Evolutionary conservation across 148 eudicot genomes (phyloP), one percentile per base, ranked within the genome.

Genomic region (Cornus controversa): DNA sequence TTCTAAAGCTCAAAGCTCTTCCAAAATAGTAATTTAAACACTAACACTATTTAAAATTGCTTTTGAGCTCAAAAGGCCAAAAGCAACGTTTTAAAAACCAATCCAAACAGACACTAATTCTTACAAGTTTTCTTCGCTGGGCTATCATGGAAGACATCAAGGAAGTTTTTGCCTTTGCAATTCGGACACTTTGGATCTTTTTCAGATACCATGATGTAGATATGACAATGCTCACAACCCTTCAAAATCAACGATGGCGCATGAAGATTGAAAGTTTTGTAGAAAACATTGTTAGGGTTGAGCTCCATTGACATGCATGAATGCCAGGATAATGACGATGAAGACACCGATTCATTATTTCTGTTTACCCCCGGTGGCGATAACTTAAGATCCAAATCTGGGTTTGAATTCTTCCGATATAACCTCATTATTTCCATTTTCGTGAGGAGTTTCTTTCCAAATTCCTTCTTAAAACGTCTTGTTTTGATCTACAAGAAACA

Each of bases 141-240:
- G 18, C 0, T 7, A 22, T 31, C 2, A 22, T 8, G 54, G 20
- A n/a, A 10, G 60, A 45, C 6, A 14, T 70, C 60, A 70, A 24
- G 2, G 7, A 16, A 42, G 3, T 31, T 40, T 9, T 40, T 6
- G 9, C 47, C 27, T 42, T 73, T 58, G 67, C 75, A 73, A 1
- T 53, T 57, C n/a, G 75, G 66, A 14, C 75, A 73, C 34, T 10
- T 73, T 0, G 75, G 75, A 22, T 64, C 66, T 26, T 10, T n/a
- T 29, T 29, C 22, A n/a, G 66, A 31, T 26, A 73, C 67, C 66
- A 73, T 22, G 27, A 73, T 5, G 66, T 22, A 53, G 45, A 73
- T 73, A 11, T 73, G 8, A 42, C 75, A 73, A 22, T n/a, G 14
- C 66, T 28, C 4, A 14, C 75, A 73, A 25, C 75, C 75, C 67